Evolutionary conservation across 1,139 yeast genomes (phyloP), one percentile per base, ranked within the genome.

Genomic region (Hemisphaericaspora lyxosophila): DNA sequence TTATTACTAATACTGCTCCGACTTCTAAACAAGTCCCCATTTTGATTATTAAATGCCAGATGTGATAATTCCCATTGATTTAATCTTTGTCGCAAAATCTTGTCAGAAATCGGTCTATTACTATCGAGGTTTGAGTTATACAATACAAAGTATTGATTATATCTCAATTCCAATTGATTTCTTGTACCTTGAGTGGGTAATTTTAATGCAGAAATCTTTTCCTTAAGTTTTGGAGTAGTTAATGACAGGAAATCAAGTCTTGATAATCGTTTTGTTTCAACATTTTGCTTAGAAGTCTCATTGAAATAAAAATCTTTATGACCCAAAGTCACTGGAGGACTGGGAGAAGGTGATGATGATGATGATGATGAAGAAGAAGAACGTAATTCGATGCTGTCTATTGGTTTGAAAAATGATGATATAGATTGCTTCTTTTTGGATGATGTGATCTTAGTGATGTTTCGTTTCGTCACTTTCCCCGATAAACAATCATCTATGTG

Each of bases 121-220:
- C 89, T 75, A 53, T 89, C 97, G 35, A 82, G 72, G 52, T 89
- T 89, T 13, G 96, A 83, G 53, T 90, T 90, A 79, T 82, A 85
- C 12, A 89, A 56, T 26, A 84, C 79, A 44, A 85, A 80, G 66
- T 82, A 90, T 47, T 90, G 95, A 43, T 80, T 80, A 55, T 85
- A 85, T 33, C 97, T 66, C 23, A 75, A 63, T 44, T 86, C 90
- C 48, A 89, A 54, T 47, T 78, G 84, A 18, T 64, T 63, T 45
- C 87, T 65, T 3, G 82, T 62, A 0, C 97, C 97, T 4, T 57
- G 55, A 0, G 78, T 69, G 0, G 90, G 77, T 5, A 90, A 57
- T 15, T 78, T 77, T 23, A 78, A 56, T 5, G 73, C 67, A 1
- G 70, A 39, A 14, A 90, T 62, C 51, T 80, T 80, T 34, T 78